A percentile compares a stretch with the other conserved stretches of the same genome.
phyloP scores from a whole-genome alignment of 495 filamentous ascomycete genomes.

The Penicillium verhagenii region DNA sequence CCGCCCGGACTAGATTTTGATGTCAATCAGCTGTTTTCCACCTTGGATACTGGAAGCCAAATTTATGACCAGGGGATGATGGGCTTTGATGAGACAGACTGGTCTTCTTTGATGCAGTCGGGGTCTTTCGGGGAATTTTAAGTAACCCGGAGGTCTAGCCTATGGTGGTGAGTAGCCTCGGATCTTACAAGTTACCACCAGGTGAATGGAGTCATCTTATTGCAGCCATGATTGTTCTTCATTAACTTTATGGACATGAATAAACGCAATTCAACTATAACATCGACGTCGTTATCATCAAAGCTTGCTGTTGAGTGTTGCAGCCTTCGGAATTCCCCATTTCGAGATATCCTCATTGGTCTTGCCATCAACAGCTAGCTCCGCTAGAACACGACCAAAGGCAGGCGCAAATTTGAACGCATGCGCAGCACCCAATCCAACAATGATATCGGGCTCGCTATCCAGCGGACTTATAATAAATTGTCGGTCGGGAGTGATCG shows the following conservation, averaged over 20 bases:
- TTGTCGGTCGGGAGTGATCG: slow-evolving; percentile 28
- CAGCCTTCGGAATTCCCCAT: slow-evolving; percentile 8
- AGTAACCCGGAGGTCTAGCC: no score
- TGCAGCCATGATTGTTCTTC: background rate
- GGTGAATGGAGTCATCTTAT: background rate
- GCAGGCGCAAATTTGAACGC: slow-evolving; percentile 34
- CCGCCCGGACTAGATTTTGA: background rate
- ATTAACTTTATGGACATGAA: background rate
- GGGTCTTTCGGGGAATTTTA: background rate
- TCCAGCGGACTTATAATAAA: slow-evolving; percentile 30
- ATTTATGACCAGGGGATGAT: background rate
- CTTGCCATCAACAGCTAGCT: slow-evolving; percentile 29
- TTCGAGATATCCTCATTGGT: slow-evolving; percentile 31
- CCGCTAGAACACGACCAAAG: slow-evolving; percentile 28
- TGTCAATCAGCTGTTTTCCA: background rate
- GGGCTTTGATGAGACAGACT: background rate
- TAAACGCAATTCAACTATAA: background rate
- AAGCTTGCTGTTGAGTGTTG: slow-evolving; percentile 5
- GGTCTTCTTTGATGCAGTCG: background rate
- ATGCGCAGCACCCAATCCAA: slow-evolving; percentile 30
- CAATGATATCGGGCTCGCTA: slow-evolving; percentile 24
- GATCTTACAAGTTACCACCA: background rate
- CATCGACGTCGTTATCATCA: background rate
- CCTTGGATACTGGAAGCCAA: background rate
- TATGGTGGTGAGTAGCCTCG: background rate